These are phyloP conservation scores for Apostasia shenzhenica DNA, from an alignment of 106 monocot genomes.

Conservation along the genomic window DNA sequence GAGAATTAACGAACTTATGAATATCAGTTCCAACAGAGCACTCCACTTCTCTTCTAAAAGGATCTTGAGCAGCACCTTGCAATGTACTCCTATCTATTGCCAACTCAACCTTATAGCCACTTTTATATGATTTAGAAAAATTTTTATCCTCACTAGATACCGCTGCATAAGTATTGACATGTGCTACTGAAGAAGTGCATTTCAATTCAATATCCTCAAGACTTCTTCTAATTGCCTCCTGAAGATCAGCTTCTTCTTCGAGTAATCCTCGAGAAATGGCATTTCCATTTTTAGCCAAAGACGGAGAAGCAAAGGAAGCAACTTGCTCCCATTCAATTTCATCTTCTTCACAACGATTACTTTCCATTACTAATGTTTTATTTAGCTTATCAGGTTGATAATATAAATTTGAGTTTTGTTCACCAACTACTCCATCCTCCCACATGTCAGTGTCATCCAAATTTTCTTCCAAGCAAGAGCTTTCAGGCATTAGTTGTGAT, in stretches of 20 bases:
- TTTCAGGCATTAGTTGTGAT: slow-evolving; percentile 12
- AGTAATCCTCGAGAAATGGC: slow-evolving; percentile 39
- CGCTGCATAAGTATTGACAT: slow-evolving; percentile 7
- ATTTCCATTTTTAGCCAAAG: slow-evolving; percentile 16
- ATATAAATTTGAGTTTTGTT: slow-evolving; percentile 8
- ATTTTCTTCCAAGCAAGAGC: slow-evolving; percentile 13
- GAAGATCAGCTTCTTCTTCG: slow-evolving; percentile 81
- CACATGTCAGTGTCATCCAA: slow-evolving; percentile 47
- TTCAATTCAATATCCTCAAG: slow-evolving; percentile 47
- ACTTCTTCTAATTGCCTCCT: slow-evolving; percentile 93
- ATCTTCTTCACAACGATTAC: slow-evolving; percentile 18
- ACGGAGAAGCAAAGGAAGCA: slow-evolving; percentile 15
- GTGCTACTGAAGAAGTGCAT: slow-evolving; percentile 12
- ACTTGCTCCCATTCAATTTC: slow-evolving; percentile 82
- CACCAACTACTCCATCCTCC: slow-evolving; percentile 56
- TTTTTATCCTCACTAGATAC: neutral
- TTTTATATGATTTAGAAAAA: neutral
- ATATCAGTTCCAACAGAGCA: neutral
- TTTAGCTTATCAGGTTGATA: slow-evolving; percentile 4
- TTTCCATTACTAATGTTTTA: slow-evolving; percentile 21
- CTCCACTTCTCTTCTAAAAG: neutral
- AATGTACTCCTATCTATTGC: neutral
- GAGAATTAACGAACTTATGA: slow-evolving; percentile 12
- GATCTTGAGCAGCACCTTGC: neutral
- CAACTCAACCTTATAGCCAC: neutral